Conservation (phyloP, 2,329 filamentous ascomycete genomes). For the Botryotinia narcissicola region DNA sequence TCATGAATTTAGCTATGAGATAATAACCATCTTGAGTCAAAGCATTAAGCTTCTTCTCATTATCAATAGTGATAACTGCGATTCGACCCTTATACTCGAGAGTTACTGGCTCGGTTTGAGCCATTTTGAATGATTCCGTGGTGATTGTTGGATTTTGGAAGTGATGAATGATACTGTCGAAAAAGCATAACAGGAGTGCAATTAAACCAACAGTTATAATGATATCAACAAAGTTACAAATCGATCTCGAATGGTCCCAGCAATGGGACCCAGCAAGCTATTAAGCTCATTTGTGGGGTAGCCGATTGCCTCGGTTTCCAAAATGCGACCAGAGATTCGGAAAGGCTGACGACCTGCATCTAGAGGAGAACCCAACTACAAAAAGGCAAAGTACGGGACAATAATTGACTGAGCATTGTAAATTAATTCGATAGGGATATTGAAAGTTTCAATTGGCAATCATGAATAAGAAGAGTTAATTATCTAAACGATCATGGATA, state of each 20-base stretch:
- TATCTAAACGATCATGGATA: not conserved
- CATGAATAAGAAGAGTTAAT: not conserved
- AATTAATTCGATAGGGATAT: not conserved
- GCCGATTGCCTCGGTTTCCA: conserved; percentile 2
- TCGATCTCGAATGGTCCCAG: not conserved
- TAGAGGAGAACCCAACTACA: not conserved
- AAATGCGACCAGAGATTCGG: not conserved
- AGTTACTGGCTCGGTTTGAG: conserved; percentile 25
- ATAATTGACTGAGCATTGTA: not conserved
- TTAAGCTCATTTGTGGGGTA: conserved; percentile 7
- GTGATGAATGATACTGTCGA: not conserved
- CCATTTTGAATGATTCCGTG: conserved; percentile 26
- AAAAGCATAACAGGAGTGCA: not conserved
- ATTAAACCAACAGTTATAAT: too few species aligned
- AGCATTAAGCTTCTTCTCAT: conserved; percentile 84
- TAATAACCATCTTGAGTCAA: conserved; percentile 73
- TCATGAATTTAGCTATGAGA: conserved; percentile 67
- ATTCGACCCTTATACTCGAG: conserved; percentile 66
- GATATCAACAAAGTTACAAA: not conserved
- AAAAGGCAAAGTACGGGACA: not conserved
- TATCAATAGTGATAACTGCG: conserved; percentile 84
- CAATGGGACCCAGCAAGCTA: not conserved
- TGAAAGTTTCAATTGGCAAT: not conserved
- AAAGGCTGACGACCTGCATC: not conserved
- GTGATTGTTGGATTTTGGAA: not conserved